Percentiles rank a stretch among this genome's conserved stretches.
phyloP scores from a whole-genome alignment of 805 yeast species.

The Ogataea salicorniae region DNA sequence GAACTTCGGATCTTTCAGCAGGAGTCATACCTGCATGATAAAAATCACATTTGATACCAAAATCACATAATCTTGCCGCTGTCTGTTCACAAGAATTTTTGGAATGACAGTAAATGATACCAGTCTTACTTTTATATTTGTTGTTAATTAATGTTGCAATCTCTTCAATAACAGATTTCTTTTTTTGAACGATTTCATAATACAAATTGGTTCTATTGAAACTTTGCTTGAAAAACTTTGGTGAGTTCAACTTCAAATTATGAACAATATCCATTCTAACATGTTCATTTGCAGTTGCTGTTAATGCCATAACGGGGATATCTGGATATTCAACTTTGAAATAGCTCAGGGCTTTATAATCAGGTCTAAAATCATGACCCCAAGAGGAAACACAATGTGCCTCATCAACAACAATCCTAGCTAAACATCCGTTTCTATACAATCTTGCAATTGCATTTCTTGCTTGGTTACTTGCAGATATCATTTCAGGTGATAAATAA shows the following conservation, averaged over 20 bases:
- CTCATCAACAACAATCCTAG: conserved; percentile 90
- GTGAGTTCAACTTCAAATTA: conserved; percentile 58
- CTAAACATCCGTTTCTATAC: conserved; percentile 51
- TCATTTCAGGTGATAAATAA: conserved; percentile 93
- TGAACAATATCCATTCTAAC: conserved; percentile 83
- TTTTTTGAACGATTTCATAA: conserved; percentile 72
- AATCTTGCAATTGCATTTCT: conserved; percentile 57
- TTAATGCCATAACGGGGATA: conserved; percentile 90
- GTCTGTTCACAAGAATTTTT: conserved; percentile 84
- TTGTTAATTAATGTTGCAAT: conserved; percentile 50
- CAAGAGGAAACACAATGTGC: conserved; percentile 98
- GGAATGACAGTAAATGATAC: conserved; percentile 92
- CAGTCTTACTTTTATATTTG: conserved; percentile 56
- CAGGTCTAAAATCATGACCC: conserved; percentile 99
- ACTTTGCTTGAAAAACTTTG: conserved; percentile 76
- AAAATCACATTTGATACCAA: conserved; percentile 64
- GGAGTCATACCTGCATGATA: conserved; percentile 96
- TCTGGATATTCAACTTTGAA: conserved; percentile 71
- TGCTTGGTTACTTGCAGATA: conserved; percentile 66
- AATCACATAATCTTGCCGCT: conserved; percentile 49
- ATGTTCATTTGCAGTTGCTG: conserved; percentile 93
- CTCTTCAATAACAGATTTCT: conserved; percentile 48
- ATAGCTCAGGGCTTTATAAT: conserved; percentile 73
- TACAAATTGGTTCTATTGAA: conserved; percentile 83
- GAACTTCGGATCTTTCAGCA: conserved; percentile 67